A percentile compares a stretch with the other conserved stretches of the same genome.
Conservation (phyloP, 2,329 filamentous ascomycete genomes). For the Botrytis sinoallii region DNA sequence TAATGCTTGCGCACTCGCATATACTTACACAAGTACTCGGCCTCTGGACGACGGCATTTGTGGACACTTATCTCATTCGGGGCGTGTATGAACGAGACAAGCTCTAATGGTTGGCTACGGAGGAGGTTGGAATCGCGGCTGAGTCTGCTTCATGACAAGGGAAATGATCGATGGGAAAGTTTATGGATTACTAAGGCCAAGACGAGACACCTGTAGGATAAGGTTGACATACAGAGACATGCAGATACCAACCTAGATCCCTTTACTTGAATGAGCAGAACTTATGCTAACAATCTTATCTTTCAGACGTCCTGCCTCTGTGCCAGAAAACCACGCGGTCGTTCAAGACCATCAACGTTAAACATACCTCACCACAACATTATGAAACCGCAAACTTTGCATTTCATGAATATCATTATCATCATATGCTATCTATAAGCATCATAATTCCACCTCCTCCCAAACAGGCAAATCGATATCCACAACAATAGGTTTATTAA, state of each 20-base stretch:
- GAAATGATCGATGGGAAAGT: background rate
- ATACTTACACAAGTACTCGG: background rate
- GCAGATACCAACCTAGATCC: no score
- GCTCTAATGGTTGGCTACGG: background rate
- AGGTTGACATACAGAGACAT: background rate
- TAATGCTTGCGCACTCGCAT: background rate
- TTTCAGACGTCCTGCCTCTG: background rate
- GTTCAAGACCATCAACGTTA: background rate
- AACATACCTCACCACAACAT: background rate
- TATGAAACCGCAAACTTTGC: background rate
- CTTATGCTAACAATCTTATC: background rate
- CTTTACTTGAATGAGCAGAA: background rate
- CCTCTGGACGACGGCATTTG: fast-evolving
- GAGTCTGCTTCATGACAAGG: background rate
- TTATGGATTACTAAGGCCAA: background rate
- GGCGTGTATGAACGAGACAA: background rate
- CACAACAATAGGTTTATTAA: conserved; percentile 81
- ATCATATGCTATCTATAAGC: background rate
- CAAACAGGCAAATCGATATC: conserved; percentile 70
- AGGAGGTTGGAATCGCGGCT: background rate
- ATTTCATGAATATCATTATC: background rate
- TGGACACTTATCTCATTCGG: fast-evolving
- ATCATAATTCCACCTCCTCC: conserved; percentile 26
- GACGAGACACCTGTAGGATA: background rate
- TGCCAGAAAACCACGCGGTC: background rate